A percentile compares a stretch with the other conserved stretches of the same genome.
These are phyloP conservation scores for Beauveria caledonica DNA, from an alignment of 2,329 filamentous ascomycete genomes.

Conservation along the genomic window DNA sequence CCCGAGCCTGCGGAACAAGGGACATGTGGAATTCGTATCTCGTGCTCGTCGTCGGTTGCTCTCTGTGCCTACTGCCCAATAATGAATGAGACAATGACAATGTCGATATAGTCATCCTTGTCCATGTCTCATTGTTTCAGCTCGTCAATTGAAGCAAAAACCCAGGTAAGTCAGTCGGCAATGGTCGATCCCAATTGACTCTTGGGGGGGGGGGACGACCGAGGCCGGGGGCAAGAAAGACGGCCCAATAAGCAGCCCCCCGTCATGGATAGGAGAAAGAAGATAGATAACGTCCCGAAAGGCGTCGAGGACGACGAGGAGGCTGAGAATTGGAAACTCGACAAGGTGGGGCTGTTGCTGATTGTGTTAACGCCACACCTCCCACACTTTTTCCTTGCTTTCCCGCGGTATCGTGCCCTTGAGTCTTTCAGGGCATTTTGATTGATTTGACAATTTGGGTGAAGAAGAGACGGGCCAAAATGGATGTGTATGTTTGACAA, in stretches of 20 bases:
- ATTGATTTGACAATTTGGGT: neutral
- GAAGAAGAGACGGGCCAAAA: no score
- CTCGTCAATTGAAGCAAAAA: neutral
- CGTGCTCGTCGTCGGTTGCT: neutral
- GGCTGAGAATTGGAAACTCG: slow-evolving; percentile 4
- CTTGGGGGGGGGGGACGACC: neutral
- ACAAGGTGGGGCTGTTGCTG: slow-evolving; percentile 4
- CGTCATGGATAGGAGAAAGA: neutral
- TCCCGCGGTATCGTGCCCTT: no score
- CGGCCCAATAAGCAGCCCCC: neutral
- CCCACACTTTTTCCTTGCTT: neutral
- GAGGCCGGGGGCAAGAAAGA: neutral
- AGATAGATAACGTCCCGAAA: neutral
- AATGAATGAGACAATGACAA: neutral
- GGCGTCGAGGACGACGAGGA: neutral
- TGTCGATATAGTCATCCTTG: neutral
- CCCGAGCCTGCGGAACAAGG: neutral
- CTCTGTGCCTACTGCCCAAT: neutral
- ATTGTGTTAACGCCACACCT: slow-evolving; percentile 7
- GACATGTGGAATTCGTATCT: slow-evolving; percentile 2
- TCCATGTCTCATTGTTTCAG: neutral
- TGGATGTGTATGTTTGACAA: no score
- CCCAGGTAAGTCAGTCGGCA: no score
- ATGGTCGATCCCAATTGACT: neutral
- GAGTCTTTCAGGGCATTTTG: neutral